These are phyloP conservation scores for Podaxis sp. DNA, from an alignment of 768 basidiomycete genomes.

Conservation along the genomic window DNA sequence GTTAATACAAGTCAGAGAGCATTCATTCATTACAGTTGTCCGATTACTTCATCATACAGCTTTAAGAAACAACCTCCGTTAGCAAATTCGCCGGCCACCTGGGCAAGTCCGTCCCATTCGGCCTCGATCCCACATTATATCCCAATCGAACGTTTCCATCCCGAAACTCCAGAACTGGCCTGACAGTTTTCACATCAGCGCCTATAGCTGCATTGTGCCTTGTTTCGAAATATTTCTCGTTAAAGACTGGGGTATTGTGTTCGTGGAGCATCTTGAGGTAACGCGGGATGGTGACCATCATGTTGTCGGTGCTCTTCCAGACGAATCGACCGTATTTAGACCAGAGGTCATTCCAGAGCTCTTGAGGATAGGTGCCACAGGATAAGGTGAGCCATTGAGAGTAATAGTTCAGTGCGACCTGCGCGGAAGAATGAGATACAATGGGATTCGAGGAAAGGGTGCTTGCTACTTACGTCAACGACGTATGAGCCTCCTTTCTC, in stretches of 20 bases:
- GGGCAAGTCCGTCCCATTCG: slow-evolving; percentile 22
- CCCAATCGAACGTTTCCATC: slow-evolving; percentile 15
- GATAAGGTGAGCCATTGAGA: slow-evolving; percentile 24
- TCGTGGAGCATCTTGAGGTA: slow-evolving; percentile 16
- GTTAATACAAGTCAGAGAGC: too few species aligned
- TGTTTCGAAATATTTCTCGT: slow-evolving; percentile 20
- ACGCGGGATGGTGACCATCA: slow-evolving; percentile 17
- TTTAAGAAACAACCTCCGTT: slow-evolving; percentile 17
- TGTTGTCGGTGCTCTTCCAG: slow-evolving; percentile 21
- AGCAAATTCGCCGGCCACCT: slow-evolving; percentile 22
- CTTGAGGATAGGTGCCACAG: slow-evolving; percentile 19
- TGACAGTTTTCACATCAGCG: slow-evolving; percentile 18
- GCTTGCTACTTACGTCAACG: slow-evolving; percentile 16
- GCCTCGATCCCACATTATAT: slow-evolving; percentile 23
- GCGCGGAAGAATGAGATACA: neutral
- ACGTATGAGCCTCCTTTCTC: slow-evolving; percentile 23
- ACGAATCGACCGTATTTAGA: slow-evolving; percentile 15
- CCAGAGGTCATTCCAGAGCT: slow-evolving; percentile 23
- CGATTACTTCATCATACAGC: neutral
- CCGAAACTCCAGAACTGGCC: slow-evolving; percentile 20
- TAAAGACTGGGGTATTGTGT: slow-evolving; percentile 14
- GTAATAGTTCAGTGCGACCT: slow-evolving; percentile 26
- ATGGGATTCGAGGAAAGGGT: neutral
- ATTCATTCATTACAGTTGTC: too few species aligned
- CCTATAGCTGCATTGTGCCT: slow-evolving; percentile 20